A percentile compares a stretch with the other conserved stretches of the same genome.
phyloP scores from a whole-genome alignment of 331 rosid genomes.

The Malus hybrid region DNA sequence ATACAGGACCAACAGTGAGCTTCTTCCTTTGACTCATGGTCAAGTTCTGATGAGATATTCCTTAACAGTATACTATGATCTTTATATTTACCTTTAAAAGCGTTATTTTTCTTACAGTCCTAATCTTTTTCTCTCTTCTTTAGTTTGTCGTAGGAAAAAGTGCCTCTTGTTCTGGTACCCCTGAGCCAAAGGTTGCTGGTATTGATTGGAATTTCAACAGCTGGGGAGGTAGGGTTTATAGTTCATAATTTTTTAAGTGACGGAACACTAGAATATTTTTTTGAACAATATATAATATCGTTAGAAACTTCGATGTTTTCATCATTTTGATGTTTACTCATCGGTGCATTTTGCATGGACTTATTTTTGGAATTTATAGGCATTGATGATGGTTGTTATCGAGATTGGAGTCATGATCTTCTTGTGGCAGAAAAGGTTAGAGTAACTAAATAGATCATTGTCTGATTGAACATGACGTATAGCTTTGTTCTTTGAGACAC shows the following conservation, averaged over 20 bases:
- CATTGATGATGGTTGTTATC: conserved; percentile 62
- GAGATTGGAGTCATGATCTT: conserved; percentile 71
- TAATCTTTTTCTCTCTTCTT: background rate
- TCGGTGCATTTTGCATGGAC: background rate
- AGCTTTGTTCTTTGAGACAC: background rate
- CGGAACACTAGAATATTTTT: background rate
- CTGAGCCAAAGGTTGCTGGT: conserved; percentile 49
- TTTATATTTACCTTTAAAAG: background rate
- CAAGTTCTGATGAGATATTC: background rate
- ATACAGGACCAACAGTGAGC: conserved; percentile 77
- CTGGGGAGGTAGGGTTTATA: conserved; percentile 78
- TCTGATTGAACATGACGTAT: background rate
- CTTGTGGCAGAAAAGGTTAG: conserved; percentile 41
- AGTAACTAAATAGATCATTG: background rate
- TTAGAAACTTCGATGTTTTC: background rate
- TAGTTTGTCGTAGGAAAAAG: conserved; percentile 68
- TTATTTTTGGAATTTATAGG: conserved; percentile 33
- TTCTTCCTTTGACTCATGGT: conserved; percentile 5
- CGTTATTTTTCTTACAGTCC: background rate
- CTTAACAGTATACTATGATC: background rate
- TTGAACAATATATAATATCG: background rate
- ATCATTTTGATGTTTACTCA: background rate
- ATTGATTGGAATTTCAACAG: conserved; percentile 93
- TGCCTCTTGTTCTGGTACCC: conserved; percentile 16
- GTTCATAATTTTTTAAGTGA: background rate